Base-by-base conservation (phyloP, 257 asterid genomes). In the Apocynum venetum region DNA sequence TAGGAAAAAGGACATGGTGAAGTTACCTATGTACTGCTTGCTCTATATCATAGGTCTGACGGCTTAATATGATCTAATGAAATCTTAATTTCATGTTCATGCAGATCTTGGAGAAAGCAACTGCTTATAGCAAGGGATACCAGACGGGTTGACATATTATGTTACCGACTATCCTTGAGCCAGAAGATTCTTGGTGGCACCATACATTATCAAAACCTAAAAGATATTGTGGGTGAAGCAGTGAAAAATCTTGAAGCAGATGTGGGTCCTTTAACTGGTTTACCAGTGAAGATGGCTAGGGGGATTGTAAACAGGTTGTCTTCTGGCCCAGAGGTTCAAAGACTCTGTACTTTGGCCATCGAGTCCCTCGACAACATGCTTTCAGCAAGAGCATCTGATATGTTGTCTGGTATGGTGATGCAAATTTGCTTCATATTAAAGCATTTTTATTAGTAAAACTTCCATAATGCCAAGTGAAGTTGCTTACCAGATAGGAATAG, bases 291-390 rank as follows among this genome's bases (percentile, higher is more conserved):
- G 89, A 95, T 75, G 78, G 99, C 98, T n/a, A 84, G 99, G 80
- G 97, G 99, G 66, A 95, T 95, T 48, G 99, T 95, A 69, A 95
- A 95, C 86, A 87, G 98, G 89, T 96, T 95, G 72, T 90, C 98
- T 8, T 91, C 92, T 0, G 98, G 98, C 74, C 91, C 91, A 1
- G 94, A 90, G 83, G 90, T 95, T 86, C 98, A 91, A 89, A 80
- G 83, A 70, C 88, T 91, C 4, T 95, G 99, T 77, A 83, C 89
- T 83, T 82, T 83, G 61, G 96, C 96, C 17, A 75, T 93, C 43
- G 94, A 90, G 75, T 86, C 89, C 65, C 88, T 95, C 2, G 97
- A 93, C 75, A 72, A 69, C 49, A 80, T 87, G 73, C 86, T 82
- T 78, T 83, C 93, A 65, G 69, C 83, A 75, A 83, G 89, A 76